These are phyloP conservation scores for Pyrenochaeta sp. DNA, from an alignment of 2,329 filamentous ascomycete genomes.

Conservation along the genomic window DNA sequence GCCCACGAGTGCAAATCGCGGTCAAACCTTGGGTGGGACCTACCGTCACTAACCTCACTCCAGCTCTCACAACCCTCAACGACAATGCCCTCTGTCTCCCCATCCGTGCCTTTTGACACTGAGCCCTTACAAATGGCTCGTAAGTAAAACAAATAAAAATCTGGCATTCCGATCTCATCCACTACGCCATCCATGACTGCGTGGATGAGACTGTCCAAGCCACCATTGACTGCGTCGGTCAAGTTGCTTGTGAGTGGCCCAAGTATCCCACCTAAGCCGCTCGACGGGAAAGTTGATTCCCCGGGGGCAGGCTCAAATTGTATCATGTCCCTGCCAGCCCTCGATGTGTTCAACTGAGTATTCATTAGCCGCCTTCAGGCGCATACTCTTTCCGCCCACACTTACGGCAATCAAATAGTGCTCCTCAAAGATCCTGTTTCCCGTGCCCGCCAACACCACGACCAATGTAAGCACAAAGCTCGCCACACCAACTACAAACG, in stretches of 20 bases:
- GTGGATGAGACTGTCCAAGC: conserved; percentile 18
- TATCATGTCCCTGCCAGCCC: conserved; percentile 23
- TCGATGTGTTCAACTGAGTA: conserved; percentile 25
- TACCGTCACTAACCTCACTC: conserved; percentile 11
- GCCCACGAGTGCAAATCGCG: no score
- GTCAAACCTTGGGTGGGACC: neutral
- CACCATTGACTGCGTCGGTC: conserved; percentile 17
- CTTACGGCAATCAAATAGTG: conserved; percentile 31
- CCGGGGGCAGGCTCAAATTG: conserved; percentile 19
- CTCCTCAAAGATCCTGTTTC: conserved; percentile 15
- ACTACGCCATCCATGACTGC: conserved; percentile 12
- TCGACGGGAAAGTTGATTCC: conserved; percentile 5
- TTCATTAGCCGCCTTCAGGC: conserved; percentile 2
- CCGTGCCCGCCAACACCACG: conserved; percentile 25
- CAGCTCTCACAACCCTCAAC: conserved; percentile 20
- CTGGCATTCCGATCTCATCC: conserved; percentile 7
- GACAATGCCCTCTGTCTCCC: neutral
- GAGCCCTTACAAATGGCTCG: conserved; percentile 12
- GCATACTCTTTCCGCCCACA: neutral
- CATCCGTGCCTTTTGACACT: neutral
- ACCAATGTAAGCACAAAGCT: conserved; percentile 27
- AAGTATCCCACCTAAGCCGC: conserved; percentile 4
- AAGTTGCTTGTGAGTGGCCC: conserved; percentile 13
- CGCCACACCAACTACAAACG: conserved; percentile 17
- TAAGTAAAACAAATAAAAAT: conserved; percentile 24